Conservation (phyloP, 164 flowering plant genomes). For the Malania oleifera region DNA sequence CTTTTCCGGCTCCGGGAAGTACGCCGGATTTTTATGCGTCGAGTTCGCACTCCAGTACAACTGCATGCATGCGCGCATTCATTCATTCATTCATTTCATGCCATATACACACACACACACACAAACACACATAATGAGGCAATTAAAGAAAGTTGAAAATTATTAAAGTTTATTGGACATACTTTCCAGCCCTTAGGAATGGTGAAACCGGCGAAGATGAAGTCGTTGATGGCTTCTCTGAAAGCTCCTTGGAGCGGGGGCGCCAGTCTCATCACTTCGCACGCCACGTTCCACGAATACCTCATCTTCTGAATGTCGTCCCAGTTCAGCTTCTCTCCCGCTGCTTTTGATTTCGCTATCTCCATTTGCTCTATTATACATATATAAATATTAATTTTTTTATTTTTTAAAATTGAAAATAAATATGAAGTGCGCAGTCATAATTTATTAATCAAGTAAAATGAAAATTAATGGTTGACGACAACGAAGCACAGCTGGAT, state of each 20-base stretch:
- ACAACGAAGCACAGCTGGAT: too few species aligned
- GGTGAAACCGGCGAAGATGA: slow-evolving; percentile 39
- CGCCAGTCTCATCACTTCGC: slow-evolving; percentile 42
- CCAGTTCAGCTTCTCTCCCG: slow-evolving; percentile 41
- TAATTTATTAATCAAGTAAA: too few species aligned
- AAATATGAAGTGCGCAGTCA: too few species aligned
- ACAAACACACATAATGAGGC: background rate
- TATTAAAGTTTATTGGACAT: background rate
- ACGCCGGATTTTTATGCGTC: slow-evolving; percentile 34
- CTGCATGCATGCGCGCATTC: too few species aligned
- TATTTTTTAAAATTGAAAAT: too few species aligned
- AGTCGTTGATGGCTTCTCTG: slow-evolving; percentile 41
- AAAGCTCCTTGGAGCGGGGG: slow-evolving; percentile 50
- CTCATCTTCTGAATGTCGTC: slow-evolving; percentile 48
- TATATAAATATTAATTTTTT: too few species aligned
- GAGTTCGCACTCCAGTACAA: slow-evolving; percentile 50
- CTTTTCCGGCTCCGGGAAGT: slow-evolving; percentile 38
- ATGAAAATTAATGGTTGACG: too few species aligned
- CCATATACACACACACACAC: too few species aligned
- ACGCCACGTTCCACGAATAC: slow-evolving; percentile 53
- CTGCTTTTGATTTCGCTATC: slow-evolving; percentile 24
- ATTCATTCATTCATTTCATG: too few species aligned
- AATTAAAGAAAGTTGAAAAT: background rate
- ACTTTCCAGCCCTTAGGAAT: slow-evolving; percentile 71
- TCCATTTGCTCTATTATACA: slow-evolving; percentile 57